Evolutionary conservation across 1,139 yeast species (phyloP).

Genomic region (Hemisphaericaspora subhashii): DNA sequence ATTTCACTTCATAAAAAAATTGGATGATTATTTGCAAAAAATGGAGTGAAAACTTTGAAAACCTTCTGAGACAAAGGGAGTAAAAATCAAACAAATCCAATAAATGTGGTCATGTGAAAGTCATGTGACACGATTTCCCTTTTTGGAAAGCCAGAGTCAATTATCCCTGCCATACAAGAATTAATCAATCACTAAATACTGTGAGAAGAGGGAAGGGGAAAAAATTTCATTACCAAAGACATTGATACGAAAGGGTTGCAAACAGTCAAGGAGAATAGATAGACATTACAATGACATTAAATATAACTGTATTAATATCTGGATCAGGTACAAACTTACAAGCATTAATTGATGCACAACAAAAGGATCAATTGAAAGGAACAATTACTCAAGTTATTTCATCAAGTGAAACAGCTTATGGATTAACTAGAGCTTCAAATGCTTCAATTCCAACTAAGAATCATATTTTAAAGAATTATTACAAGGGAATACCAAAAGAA

Average conservation of each 20-base stretch:
- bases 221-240: neutral
- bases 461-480: slow-evolving; percentile 75
- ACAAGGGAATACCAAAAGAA: slow-evolving; percentile 69
- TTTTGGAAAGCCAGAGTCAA: no score
- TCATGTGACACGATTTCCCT: no score
- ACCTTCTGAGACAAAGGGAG: neutral
- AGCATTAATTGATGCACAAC: slow-evolving; percentile 80
- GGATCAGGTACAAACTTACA: slow-evolving; percentile 95
- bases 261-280: neutral
- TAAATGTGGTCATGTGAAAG: neutral
- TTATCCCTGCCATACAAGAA: neutral
- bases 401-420: slow-evolving; percentile 80
- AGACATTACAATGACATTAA: slow-evolving; percentile 14
- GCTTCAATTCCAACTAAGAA: slow-evolving; percentile 67
- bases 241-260: neutral
- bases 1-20: no score
- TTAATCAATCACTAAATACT: no score
- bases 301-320: slow-evolving; percentile 78
- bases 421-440: slow-evolving; percentile 71
- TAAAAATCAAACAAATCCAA: no score
- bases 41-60: neutral
- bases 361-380: slow-evolving; percentile 46
- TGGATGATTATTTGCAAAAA: neutral
- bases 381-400: slow-evolving; percentile 75
- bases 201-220: slow-evolving; percentile 1